These are phyloP conservation scores for Cucumis melo DNA, from an alignment of 306 rosid genomes.

Conservation along the genomic window DNA sequence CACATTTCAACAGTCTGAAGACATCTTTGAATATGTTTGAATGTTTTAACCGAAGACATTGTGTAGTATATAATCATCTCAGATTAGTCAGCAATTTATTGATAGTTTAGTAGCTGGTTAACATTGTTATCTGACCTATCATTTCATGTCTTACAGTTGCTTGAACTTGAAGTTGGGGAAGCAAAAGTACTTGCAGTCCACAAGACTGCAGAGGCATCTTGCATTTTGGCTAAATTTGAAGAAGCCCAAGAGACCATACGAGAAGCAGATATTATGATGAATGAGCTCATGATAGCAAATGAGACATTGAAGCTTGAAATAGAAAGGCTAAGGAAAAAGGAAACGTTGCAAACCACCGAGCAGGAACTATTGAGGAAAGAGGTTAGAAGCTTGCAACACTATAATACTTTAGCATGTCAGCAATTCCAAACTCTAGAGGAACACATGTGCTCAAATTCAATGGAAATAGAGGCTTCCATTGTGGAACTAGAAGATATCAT, in stretches of 20 bases:
- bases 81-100: background rate
- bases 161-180: constrained; percentile 66
- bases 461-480: constrained; percentile 40
- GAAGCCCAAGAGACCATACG: constrained; percentile 64
- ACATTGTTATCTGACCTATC: background rate
- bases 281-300: constrained; percentile 58
- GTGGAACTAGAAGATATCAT: constrained; percentile 40
- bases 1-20: background rate
- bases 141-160: constrained; percentile 24
- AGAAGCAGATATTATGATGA: constrained; percentile 76
- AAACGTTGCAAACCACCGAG: constrained; percentile 28
- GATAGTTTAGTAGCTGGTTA: background rate
- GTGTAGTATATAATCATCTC: background rate
- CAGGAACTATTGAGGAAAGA: constrained; percentile 31
- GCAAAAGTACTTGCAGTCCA: constrained; percentile 53
- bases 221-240: constrained; percentile 73
- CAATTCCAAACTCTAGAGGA: constrained; percentile 41
- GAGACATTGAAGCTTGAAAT: constrained; percentile 61
- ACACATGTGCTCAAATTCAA: constrained; percentile 22
- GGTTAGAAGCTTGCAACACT: constrained; percentile 46
- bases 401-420: constrained; percentile 30
- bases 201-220: constrained; percentile 53
- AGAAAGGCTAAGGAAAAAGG: constrained; percentile 30
- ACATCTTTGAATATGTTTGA: background rate
- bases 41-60: background rate